Conservation (phyloP, 192 early-diverging fungal species). For the Gigaspora rosea region DNA sequence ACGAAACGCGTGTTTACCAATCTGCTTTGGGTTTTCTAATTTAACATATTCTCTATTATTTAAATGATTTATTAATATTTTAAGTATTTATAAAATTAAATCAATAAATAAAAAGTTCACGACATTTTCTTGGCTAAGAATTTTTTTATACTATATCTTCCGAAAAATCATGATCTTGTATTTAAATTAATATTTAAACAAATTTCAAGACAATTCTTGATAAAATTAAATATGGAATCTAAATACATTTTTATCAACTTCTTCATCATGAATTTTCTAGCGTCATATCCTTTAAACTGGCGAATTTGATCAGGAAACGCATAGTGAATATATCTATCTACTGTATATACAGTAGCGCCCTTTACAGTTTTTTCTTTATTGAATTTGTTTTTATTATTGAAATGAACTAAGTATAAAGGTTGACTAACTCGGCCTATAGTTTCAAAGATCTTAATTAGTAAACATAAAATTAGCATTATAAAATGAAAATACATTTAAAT, state of each 20-base stretch:
- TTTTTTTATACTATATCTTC: not conserved
- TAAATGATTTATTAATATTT: not conserved
- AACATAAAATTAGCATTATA: not conserved
- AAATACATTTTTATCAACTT: conserved; percentile 67
- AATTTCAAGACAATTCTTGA: not conserved
- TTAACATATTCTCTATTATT: too few relatives aligned
- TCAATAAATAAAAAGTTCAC: not conserved
- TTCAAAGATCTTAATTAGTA: conserved; percentile 67
- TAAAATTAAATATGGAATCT: not conserved
- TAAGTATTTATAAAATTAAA: not conserved
- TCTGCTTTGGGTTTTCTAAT: too few relatives aligned
- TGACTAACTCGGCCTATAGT: conserved; percentile 87
- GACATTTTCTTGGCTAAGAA: not conserved
- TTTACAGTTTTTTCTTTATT: conserved; percentile 44
- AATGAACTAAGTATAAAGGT: conserved; percentile 83
- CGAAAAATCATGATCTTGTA: conserved; percentile 14
- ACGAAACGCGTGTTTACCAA: too few relatives aligned
- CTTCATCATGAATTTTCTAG: conserved; percentile 94
- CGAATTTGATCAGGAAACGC: conserved; percentile 67
- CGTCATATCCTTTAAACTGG: conserved; percentile 81
- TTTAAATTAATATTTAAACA: not conserved
- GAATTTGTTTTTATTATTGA: conserved; percentile 65
- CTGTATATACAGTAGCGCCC: conserved; percentile 62
- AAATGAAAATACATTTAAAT: not conserved
- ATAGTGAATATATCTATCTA: conserved; percentile 60